Base-by-base conservation (phyloP, 179 eudicot genomes). In the Silene coronaria region DNA sequence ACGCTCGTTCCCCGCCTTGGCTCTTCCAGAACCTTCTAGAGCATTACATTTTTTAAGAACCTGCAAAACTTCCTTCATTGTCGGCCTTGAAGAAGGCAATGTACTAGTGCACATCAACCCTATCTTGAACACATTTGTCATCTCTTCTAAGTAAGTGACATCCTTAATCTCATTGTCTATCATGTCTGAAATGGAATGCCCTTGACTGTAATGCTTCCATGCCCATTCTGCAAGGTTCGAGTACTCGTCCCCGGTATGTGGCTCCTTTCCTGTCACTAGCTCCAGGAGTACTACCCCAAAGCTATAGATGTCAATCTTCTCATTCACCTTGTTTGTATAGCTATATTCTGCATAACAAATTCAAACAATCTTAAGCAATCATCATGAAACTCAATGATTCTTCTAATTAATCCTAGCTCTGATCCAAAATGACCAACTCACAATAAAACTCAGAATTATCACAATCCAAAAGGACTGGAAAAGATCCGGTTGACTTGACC, bases 211-310 rank as follows among this genome's bases (percentile, higher is more conserved):
- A 30, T 88, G 86, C 63, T 51, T 79, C 90, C 87, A 88, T 22
- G 87, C 87, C 87, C 90, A 85, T 14, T 88, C 85, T 16, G 90
- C 88, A 1, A 91, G 88, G 51, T 82, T 80, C 32, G 75, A 71
- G 36, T 63, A 38, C 38, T 86, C 91, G 27, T 84, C 85, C 30
- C 87, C 94, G 0, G 48, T 12, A 21, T 78, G 78, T 9, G 91
- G 84, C 60, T 91, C 86, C 70, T 82, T 88, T 48, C 97, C 97
- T 0, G 92, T 91, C 9, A 77, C 84, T 42, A 91, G 82, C 80
- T 91, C 97, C 7, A 89, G 75, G 9, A 91, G 89, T 22, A 89
- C 88, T 42, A 88, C 93, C 5, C 97, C 97, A 11, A 89, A 91
- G 82, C 97, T 88, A 64, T 85, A 91, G 46, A 91, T 84, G 23